Base-by-base conservation (phyloP, 2,329 filamentous ascomycete genomes). In the Boeremia lycopersici region DNA sequence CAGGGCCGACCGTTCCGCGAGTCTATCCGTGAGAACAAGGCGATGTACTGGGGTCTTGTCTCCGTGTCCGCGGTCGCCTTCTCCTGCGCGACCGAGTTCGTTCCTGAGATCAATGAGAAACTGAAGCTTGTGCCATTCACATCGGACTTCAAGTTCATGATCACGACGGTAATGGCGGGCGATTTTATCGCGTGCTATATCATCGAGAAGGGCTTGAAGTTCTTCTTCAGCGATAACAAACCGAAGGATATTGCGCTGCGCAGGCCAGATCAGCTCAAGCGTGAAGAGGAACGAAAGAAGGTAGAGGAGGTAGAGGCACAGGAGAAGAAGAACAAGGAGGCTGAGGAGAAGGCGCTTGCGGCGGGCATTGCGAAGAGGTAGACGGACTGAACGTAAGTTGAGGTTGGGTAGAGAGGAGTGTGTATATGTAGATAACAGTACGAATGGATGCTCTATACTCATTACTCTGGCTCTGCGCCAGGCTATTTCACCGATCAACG, bases 1-100 rank as follows among this genome's bases (percentile, higher is more conserved):
- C 95, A 99, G 77, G 95, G 95, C 55, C 89, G 95, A 9, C 95
- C 95, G 11, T 99, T 99, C 89, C 90, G 95, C 56, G 95, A 99
- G 78, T 90, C 89, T 19, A 91, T 99, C 63, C 88, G 89, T 5
- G 95, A 97, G 79, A 99, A 99, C 82, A 89, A 87, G 76, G 92
- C 91, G 74, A 99, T 99, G 95, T 99, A 95, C 81, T 99, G 90
- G 82, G 95, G 95, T 56, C 91, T 99, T 51, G 80, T 99, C 35
- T 89, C 89, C 61, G 93, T 97, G 13, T 91, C 91, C 0, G 91
- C 82, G 36, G 90, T 99, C 28, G 93, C 95, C 6, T 98, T 99
- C 76, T 88, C 89, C 41, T 97, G 93, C 78, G 93, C 93, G 6
- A 96, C 93, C 1, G 95, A 99, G 75, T 91, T 99, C 68, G 83